Base-by-base conservation (phyloP, 2,329 filamentous ascomycete genomes). In the Fusarium acutatum region DNA sequence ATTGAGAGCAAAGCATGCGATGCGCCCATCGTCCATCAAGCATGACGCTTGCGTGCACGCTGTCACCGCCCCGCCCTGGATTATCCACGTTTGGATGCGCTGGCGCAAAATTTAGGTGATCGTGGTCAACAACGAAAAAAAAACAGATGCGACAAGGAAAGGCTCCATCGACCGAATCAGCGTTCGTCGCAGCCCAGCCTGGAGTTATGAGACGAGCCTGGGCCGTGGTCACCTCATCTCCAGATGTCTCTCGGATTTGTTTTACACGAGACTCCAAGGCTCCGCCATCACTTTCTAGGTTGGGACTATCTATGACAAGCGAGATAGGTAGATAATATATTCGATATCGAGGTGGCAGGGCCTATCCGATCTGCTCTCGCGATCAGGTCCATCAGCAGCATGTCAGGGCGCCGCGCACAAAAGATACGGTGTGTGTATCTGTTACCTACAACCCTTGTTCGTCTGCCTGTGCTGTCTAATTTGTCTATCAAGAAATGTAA, bases 21-120 rank as follows among this genome's bases (percentile, higher is more conserved):
- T 77, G 74, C 70, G 75, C 74, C 74, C 75, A 77, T 74, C 64
- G 68, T 69, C 59, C 73, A 69, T 70, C 71, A 58, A 78, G 75
- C 76, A 78, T 78, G 76, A 77, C 76, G 76, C 76, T 78, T 78
- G 74, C 66, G 75, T 74, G 71, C 71, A 74, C 72, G 76, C 67
- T 78, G 76, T 78, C 76, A 78, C 76, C 76, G 75, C 75, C 72
- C 76, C 76, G 75, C 75, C 70, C 65, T 65, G 26, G 37, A 56
- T 65, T 69, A 75, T 71, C 75, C 75, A 78, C 69, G 75, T 77
- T 67, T 68, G 69, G 64, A 78, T 78, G 76, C 75, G 76, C 76
- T 74, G 71, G 71, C 71, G 71, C 71, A 74, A 78, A 75, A 73
- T 72, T 66, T 59, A 59, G 56, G 56, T 59, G 40, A 34, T 49